Evolutionary conservation across 2,329 filamentous ascomycete species (phyloP).

Genomic region (Thielaviopsis euricoi): DNA sequence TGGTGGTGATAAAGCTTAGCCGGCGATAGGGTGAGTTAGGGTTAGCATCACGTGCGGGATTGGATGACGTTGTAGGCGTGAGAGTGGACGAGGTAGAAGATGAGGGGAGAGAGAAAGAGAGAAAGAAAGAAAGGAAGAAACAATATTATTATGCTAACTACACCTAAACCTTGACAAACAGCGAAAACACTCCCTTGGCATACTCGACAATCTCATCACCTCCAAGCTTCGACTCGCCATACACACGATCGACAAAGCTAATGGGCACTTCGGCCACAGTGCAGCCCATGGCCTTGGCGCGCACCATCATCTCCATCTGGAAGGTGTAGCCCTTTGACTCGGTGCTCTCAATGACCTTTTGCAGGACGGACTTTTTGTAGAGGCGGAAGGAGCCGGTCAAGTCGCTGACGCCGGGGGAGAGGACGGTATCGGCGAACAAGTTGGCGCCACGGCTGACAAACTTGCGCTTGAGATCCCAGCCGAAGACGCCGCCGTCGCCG

Average conservation of each 20-base stretch:
- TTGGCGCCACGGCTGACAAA: slow-evolving; percentile 78
- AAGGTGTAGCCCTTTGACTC: slow-evolving; percentile 97
- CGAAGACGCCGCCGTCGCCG: slow-evolving; percentile 74
- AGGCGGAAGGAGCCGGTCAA: slow-evolving; percentile 86
- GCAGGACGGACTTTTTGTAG: slow-evolving; percentile 80
- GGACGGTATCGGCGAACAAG: slow-evolving; percentile 84
- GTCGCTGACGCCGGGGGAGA: slow-evolving; percentile 87
- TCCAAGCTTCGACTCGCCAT: slow-evolving; percentile 88
- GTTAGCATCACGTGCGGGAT: no score
- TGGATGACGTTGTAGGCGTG: no score
- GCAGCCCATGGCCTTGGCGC: slow-evolving; percentile 90
- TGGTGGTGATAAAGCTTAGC: no score
- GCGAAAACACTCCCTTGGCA: slow-evolving; percentile 62
- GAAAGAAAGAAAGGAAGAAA: no score
- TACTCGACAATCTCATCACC: slow-evolving; percentile 95
- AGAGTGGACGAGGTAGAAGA: no score
- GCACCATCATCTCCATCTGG: slow-evolving; percentile 99
- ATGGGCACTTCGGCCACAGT: slow-evolving; percentile 92
- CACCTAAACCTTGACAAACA: slow-evolving; percentile 60
- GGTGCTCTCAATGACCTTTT: slow-evolving; percentile 78
- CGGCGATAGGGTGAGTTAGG: no score
- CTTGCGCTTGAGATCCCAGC: slow-evolving; percentile 90
- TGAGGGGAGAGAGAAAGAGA: no score
- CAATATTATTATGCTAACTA: neutral
- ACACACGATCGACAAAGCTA: slow-evolving; percentile 85